A percentile compares a stretch with the other conserved stretches of the same genome.
Conservation (phyloP, 768 basidiomycete species). For the Rhizopogon roseolus region DNA sequence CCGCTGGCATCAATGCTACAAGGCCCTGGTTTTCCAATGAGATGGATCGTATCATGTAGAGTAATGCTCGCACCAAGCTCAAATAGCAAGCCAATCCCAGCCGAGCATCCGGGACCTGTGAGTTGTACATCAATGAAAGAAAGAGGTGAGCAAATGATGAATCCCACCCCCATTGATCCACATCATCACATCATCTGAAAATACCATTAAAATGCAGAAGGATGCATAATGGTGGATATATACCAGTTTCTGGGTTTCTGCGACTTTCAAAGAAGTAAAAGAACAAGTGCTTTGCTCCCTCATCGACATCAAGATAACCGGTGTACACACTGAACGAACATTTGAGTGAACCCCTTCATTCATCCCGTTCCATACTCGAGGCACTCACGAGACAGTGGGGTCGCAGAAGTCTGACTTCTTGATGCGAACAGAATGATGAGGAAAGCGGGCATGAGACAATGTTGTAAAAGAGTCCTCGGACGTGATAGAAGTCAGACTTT, state of each 20-base stretch:
- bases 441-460: conserved; percentile 46
- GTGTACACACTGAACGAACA: conserved; percentile 33
- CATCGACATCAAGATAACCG: conserved; percentile 42
- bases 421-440: conserved; percentile 49
- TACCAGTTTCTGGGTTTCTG: conserved; percentile 36
- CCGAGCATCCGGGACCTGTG: conserved; percentile 54
- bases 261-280: conserved; percentile 64
- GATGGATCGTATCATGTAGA: conserved; percentile 26
- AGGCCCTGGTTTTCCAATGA: conserved; percentile 38
- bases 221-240: not conserved
- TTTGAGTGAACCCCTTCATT: not conserved
- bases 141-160: not conserved
- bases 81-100: conserved; percentile 54
- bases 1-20: conserved; percentile 56
- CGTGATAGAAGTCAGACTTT: conserved; percentile 19
- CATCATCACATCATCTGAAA: conserved; percentile 59
- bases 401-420: conserved; percentile 63
- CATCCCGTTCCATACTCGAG: not conserved
- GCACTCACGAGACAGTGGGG: conserved; percentile 42
- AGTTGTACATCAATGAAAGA: not conserved
- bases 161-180: conserved; percentile 62
- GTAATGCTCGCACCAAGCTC: conserved; percentile 37
- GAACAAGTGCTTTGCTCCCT: conserved; percentile 47
- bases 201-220: not conserved
- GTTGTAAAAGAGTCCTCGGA: conserved; percentile 29